Percentiles rank a stretch among this genome's conserved stretches.
Conservation (phyloP, 371 early-diverging fungal genomes). For the Circinella minor region DNA sequence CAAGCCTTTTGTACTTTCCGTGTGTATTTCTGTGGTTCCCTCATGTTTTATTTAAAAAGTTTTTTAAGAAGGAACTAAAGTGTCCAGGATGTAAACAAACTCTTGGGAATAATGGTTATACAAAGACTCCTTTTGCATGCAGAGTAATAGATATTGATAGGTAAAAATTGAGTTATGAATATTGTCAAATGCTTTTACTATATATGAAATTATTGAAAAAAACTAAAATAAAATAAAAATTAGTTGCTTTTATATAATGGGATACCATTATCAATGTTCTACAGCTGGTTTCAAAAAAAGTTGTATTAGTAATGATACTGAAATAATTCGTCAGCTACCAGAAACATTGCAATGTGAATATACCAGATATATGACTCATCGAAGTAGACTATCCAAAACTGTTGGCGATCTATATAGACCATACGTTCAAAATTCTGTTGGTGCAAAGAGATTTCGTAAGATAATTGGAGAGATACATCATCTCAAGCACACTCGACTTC, state of each 20-base stretch:
- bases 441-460: background rate
- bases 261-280: background rate
- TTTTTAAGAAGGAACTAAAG: background rate
- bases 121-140: background rate
- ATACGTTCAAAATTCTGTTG: background rate
- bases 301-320: background rate
- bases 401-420: background rate
- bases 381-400: background rate
- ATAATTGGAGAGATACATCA: background rate
- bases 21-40: background rate
- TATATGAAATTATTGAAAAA: background rate
- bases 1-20: background rate
- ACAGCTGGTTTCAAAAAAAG: background rate
- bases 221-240: background rate
- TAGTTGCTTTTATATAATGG: slow-evolving; percentile 2
- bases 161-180: too few species aligned
- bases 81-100: background rate
- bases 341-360: background rate
- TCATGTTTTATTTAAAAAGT: too few species aligned
- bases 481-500: background rate
- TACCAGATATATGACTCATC: background rate
- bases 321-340: background rate
- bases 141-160: background rate
- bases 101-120: background rate
- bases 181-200: background rate